A percentile compares a stretch with the other conserved stretches of the same genome.
Evolutionary conservation across 345 rosid species (phyloP).

Genomic region (Acer campestre): DNA sequence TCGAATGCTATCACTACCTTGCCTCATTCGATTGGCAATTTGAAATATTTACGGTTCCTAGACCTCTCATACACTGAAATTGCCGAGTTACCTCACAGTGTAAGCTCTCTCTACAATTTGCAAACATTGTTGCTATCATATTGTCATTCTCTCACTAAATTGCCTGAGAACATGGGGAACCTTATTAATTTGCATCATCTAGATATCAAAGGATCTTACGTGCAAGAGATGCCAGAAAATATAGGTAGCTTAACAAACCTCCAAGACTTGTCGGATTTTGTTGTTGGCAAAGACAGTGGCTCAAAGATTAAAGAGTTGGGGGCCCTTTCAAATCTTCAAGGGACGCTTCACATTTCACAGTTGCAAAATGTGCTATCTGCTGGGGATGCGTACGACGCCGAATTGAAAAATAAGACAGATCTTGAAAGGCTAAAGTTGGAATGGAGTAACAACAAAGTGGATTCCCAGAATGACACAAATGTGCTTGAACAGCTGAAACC

Average conservation of each 20-base stretch:
- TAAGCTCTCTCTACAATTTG: slow-evolving; percentile 11
- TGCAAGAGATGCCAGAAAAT: slow-evolving; percentile 24
- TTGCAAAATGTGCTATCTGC: slow-evolving; percentile 24
- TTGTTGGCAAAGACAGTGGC: slow-evolving; percentile 15
- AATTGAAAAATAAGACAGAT: slow-evolving; percentile 11
- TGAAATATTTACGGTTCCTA: too few relatives aligned
- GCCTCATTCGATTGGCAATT: too few relatives aligned
- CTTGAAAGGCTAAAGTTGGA: slow-evolving; percentile 21
- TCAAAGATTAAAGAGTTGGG: slow-evolving; percentile 17
- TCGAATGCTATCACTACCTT: too few relatives aligned
- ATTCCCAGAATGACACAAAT: neutral
- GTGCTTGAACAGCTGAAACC: too few relatives aligned
- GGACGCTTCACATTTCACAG: neutral
- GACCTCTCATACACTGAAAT: too few relatives aligned
- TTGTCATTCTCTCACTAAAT: neutral
- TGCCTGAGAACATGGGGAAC: slow-evolving; percentile 15
- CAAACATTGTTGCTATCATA: slow-evolving; percentile 15
- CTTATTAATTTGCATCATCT: slow-evolving; percentile 26
- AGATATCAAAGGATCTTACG: slow-evolving; percentile 18
- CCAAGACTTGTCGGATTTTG: slow-evolving; percentile 6
- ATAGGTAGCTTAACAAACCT: slow-evolving; percentile 22
- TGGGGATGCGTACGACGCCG: slow-evolving; percentile 21
- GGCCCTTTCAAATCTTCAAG: slow-evolving; percentile 16
- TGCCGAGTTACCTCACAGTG: neutral
- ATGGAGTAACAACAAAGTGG: slow-evolving; percentile 15